A percentile compares a stretch with the other conserved stretches of the same genome.
phyloP scores from a whole-genome alignment of 345 rosid genomes.

The Pistacia vera region DNA sequence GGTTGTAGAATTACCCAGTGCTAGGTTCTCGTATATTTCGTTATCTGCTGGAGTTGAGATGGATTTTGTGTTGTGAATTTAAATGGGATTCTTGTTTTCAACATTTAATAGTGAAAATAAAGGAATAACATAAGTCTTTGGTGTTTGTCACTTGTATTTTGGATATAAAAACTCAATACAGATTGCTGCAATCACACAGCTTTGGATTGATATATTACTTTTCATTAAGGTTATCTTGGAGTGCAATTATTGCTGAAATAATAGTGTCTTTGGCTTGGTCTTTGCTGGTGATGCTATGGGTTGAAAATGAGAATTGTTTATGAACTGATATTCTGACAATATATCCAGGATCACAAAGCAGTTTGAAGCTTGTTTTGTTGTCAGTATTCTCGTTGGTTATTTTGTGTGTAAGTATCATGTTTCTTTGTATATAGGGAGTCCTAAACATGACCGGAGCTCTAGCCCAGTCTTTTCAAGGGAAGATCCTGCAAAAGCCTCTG shows the following conservation, averaged over 20 bases:
- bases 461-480: conserved; percentile 45
- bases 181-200: not conserved
- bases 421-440: conserved; percentile 52
- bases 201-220: not conserved
- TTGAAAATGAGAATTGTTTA: not conserved
- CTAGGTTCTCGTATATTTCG: not conserved
- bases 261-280: not conserved
- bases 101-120: not conserved
- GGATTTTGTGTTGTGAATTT: not conserved
- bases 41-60: not conserved
- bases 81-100: not conserved
- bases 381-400: not conserved
- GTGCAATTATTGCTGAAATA: not conserved
- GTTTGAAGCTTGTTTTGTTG: not conserved
- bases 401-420: not conserved
- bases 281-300: not conserved
- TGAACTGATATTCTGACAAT: not conserved
- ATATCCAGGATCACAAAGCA: not conserved
- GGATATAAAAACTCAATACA: not conserved
- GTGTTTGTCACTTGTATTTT: not conserved
- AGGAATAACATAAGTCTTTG: not conserved
- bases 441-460: conserved; percentile 37
- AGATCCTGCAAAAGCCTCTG: conserved; percentile 43
- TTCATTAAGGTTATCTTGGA: not conserved
- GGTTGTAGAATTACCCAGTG: not conserved